Percentiles rank a stretch among this genome's conserved stretches.
These are phyloP conservation scores for Rhexocercosporidium sp. DNA, from an alignment of 2,329 filamentous ascomycete genomes.

Conservation along the genomic window DNA sequence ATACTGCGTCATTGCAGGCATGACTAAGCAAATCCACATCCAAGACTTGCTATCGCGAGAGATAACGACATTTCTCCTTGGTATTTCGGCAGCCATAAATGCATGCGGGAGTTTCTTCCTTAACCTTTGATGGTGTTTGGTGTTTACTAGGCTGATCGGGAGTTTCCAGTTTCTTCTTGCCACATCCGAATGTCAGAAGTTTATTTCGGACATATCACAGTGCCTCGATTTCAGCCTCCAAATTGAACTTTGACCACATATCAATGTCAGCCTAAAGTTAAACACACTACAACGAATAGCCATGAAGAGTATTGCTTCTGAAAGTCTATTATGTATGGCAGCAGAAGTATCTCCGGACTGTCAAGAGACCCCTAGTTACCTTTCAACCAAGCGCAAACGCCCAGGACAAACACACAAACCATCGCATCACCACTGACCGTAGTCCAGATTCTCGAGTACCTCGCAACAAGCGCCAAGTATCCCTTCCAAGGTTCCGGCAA, in stretches of 20 bases:
- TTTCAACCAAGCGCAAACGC: conserved; percentile 40
- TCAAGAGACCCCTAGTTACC: conserved; percentile 16
- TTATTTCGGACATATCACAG: no score
- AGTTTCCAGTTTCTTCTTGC: no score
- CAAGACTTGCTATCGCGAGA: background rate
- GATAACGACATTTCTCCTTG: conserved; percentile 1
- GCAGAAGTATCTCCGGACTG: background rate
- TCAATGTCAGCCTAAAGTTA: no score
- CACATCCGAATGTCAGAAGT: no score
- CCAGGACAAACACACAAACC: conserved; percentile 77
- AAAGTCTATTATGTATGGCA: background rate
- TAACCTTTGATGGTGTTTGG: no score
- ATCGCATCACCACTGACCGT: conserved; percentile 77
- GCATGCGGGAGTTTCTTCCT: background rate
- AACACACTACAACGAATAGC: background rate
- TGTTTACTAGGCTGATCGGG: no score
- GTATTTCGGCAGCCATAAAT: background rate
- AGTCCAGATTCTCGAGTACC: conserved; percentile 73
- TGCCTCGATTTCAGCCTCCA: no score
- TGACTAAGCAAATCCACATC: background rate
- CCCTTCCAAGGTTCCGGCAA: conserved; percentile 68
- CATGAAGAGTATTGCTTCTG: background rate
- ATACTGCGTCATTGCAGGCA: background rate
- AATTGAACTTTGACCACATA: no score
- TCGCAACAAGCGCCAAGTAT: conserved; percentile 64